These are phyloP conservation scores for Colletotrichum scovillei DNA, from an alignment of 2,329 filamentous ascomycete genomes.

Conservation along the genomic window DNA sequence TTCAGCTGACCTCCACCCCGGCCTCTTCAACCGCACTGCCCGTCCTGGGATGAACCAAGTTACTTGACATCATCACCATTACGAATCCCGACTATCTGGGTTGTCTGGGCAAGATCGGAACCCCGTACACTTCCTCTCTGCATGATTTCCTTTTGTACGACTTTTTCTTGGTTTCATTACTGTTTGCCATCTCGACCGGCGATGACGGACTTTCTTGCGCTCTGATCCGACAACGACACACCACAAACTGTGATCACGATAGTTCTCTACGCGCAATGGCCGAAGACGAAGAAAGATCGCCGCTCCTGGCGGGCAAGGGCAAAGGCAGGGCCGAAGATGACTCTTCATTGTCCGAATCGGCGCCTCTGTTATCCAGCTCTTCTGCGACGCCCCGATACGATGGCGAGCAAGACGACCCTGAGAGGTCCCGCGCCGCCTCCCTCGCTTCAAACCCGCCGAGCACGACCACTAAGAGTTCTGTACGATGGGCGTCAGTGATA, in stretches of 20 bases:
- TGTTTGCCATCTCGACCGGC: neutral
- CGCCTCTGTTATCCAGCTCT: slow-evolving; percentile 60
- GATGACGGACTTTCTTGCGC: slow-evolving; percentile 19
- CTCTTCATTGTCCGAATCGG: slow-evolving; percentile 53
- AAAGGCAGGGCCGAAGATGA: slow-evolving; percentile 41
- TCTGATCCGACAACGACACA: slow-evolving; percentile 14
- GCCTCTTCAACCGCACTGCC: slow-evolving; percentile 19
- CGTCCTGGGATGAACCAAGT: slow-evolving; percentile 33
- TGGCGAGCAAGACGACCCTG: slow-evolving; percentile 47
- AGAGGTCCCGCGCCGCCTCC: slow-evolving; percentile 39
- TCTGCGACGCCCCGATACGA: slow-evolving; percentile 52
- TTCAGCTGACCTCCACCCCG: slow-evolving; percentile 32
- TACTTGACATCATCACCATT: slow-evolving; percentile 38
- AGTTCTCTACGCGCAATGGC: slow-evolving; percentile 49
- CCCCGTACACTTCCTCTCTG: slow-evolving; percentile 14
- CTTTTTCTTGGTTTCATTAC: neutral
- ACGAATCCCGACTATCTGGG: slow-evolving; percentile 25
- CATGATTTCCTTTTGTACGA: slow-evolving; percentile 12
- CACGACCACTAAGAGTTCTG: slow-evolving; percentile 51
- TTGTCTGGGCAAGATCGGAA: slow-evolving; percentile 21
- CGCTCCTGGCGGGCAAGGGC: slow-evolving; percentile 52
- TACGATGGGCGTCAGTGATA: slow-evolving; percentile 82
- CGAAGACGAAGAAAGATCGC: slow-evolving; percentile 54
- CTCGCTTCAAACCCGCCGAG: slow-evolving; percentile 37
- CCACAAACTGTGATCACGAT: neutral